Percentiles rank a stretch among this genome's conserved stretches.
phyloP scores from a whole-genome alignment of 768 basidiomycete genomes.

The Rhodotorula kratochvilovae region DNA sequence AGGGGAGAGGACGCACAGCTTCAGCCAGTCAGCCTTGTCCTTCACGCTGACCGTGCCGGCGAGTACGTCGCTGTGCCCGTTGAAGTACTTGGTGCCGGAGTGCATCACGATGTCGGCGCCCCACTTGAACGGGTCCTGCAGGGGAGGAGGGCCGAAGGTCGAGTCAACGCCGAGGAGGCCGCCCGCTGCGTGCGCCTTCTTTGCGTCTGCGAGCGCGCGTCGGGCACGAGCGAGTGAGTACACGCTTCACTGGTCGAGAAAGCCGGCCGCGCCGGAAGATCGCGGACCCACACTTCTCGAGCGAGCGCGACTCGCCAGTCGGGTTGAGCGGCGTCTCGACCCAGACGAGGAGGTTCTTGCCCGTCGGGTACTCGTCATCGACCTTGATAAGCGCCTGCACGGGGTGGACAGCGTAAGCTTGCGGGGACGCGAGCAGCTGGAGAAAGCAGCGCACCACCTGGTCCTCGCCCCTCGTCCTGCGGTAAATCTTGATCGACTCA shows the following conservation, averaged over 20 bases:
- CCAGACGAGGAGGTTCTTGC: slow-evolving; percentile 64
- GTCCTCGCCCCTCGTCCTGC: slow-evolving; percentile 51
- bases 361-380: slow-evolving; percentile 64
- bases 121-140: slow-evolving; percentile 81
- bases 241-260: too few relatives aligned
- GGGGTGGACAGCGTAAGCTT: too few relatives aligned
- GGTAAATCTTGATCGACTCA: slow-evolving; percentile 62
- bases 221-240: too few relatives aligned
- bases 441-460: slow-evolving; percentile 46
- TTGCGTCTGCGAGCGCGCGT: slow-evolving; percentile 22
- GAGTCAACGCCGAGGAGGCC: slow-evolving; percentile 74
- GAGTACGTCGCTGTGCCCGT: slow-evolving; percentile 78
- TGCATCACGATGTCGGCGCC: slow-evolving; percentile 40
- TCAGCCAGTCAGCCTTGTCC: slow-evolving; percentile 60
- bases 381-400: slow-evolving; percentile 53
- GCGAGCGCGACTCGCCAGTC: slow-evolving; percentile 72
- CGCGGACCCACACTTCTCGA: slow-evolving; percentile 57
- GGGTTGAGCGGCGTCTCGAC: slow-evolving; percentile 85
- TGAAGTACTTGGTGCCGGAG: slow-evolving; percentile 70
- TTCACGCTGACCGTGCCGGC: slow-evolving; percentile 72
- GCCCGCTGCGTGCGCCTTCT: slow-evolving; percentile 66
- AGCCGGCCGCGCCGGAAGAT: too few relatives aligned
- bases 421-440: too few relatives aligned
- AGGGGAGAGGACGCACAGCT: slow-evolving; percentile 52
- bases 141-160: slow-evolving; percentile 81